Evolutionary conservation across 176 grass and related monocot species (phyloP).

Genomic region (Cenchrus purpureus): DNA sequence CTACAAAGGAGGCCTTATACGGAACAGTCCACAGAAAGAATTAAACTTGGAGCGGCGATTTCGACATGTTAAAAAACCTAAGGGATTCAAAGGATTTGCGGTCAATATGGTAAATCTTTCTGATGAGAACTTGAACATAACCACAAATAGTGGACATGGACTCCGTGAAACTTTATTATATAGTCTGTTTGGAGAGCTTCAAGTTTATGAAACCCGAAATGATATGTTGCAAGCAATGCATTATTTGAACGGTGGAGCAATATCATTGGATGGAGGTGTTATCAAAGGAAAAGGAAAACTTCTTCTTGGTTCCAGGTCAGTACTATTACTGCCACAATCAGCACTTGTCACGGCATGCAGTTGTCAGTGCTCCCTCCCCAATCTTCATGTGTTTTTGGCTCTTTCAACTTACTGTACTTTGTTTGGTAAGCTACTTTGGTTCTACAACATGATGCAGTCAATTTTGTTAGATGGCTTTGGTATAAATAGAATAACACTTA

Average conservation of each 20-base stretch:
- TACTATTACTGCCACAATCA: not conserved
- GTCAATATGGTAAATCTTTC: slow-evolving; percentile 49
- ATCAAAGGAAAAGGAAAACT: slow-evolving; percentile 41
- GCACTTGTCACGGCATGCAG: not conserved
- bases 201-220: slow-evolving; percentile 39
- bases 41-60: not conserved
- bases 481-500: not conserved
- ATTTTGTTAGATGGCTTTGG: not conserved
- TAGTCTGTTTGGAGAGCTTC: slow-evolving; percentile 46
- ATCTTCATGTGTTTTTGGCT: not conserved
- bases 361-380: not conserved
- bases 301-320: slow-evolving; percentile 40
- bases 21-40: slow-evolving; percentile 19
- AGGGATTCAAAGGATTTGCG: slow-evolving; percentile 39
- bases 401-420: not conserved
- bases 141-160: slow-evolving; percentile 27
- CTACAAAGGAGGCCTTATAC: slow-evolving; percentile 14
- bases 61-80: not conserved
- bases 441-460: not conserved
- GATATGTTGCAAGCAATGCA: slow-evolving; percentile 36
- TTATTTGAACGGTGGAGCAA: slow-evolving; percentile 34
- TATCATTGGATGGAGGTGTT: slow-evolving; percentile 52
- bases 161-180: slow-evolving; percentile 53
- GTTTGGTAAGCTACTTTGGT: not conserved
- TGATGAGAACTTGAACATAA: slow-evolving; percentile 18